Conservation (phyloP, 192 early-diverging fungal species). For the Phlyctochytrium bullatum region DNA sequence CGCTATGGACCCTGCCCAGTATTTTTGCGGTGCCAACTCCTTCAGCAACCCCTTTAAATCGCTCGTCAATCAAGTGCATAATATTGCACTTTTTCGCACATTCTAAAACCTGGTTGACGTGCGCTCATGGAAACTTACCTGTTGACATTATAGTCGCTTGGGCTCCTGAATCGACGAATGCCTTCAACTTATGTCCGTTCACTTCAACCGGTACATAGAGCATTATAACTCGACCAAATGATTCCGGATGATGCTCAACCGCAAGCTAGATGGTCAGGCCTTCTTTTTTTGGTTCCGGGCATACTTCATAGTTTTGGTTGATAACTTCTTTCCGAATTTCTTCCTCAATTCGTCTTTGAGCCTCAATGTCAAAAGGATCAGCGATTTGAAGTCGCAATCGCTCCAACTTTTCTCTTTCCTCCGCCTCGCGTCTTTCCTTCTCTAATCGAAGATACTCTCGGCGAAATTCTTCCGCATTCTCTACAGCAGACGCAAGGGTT, state of each 20-base stretch:
- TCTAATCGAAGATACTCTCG: slow-evolving; percentile 61
- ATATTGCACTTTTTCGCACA: slow-evolving; percentile 71
- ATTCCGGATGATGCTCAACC: slow-evolving; percentile 92
- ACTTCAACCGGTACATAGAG: slow-evolving; percentile 88
- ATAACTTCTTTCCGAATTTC: slow-evolving; percentile 84
- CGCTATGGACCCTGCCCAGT: slow-evolving; percentile 88
- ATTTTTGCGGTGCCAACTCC: slow-evolving; percentile 98
- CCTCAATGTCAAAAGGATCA: slow-evolving; percentile 89
- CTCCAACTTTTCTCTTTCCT: slow-evolving; percentile 44
- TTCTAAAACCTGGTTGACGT: no score
- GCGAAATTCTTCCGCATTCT: slow-evolving; percentile 64
- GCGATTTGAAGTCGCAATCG: slow-evolving; percentile 58
- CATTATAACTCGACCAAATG: slow-evolving; percentile 87
- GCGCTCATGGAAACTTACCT: slow-evolving; percentile 22
- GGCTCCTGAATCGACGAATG: slow-evolving; percentile 96
- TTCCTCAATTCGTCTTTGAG: slow-evolving; percentile 89
- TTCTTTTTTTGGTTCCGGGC: not conserved
- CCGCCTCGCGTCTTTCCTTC: slow-evolving; percentile 51
- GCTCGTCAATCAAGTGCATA: slow-evolving; percentile 83
- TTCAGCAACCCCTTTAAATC: slow-evolving; percentile 85
- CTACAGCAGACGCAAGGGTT: slow-evolving; percentile 62
- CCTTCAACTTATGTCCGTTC: slow-evolving; percentile 85
- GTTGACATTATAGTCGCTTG: slow-evolving; percentile 78
- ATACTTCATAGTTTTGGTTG: slow-evolving; percentile 68
- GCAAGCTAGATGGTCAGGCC: slow-evolving; percentile 47